A percentile compares a stretch with the other conserved stretches of the same genome.
These are phyloP conservation scores for Colletotrichum liriopes DNA, from an alignment of 2,329 filamentous ascomycete species.

Conservation along the genomic window DNA sequence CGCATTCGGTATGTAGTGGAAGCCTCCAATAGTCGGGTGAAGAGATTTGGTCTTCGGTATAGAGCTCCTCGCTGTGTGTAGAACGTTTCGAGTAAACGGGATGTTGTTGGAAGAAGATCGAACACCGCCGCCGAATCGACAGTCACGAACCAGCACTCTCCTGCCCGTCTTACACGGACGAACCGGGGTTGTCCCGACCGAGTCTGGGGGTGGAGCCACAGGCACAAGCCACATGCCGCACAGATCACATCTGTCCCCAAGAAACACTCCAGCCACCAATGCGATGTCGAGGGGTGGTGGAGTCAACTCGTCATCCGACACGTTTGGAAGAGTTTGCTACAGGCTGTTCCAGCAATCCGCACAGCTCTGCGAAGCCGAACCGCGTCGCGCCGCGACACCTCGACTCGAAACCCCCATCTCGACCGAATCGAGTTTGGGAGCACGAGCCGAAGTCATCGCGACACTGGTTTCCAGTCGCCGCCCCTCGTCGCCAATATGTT, in stretches of 20 bases:
- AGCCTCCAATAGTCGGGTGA: not conserved
- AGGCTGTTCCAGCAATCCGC: constrained; percentile 44
- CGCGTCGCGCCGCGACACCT: constrained; percentile 46
- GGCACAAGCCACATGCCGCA: constrained; percentile 21
- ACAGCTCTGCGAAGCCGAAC: constrained; percentile 41
- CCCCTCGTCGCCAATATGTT: constrained; percentile 54
- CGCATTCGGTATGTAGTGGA: not conserved
- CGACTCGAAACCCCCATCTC: constrained; percentile 40
- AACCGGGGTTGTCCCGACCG: constrained; percentile 29
- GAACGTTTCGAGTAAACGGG: too few relatives aligned
- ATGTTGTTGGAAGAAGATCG: not conserved
- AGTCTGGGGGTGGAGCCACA: constrained; percentile 16
- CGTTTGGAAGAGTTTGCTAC: constrained; percentile 43
- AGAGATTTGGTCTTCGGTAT: not conserved
- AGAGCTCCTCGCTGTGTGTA: rapidly evolving
- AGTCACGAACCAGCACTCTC: constrained; percentile 1
- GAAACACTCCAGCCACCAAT: constrained; percentile 27
- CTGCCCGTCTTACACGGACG: constrained; percentile 37
- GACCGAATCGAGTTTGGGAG: constrained; percentile 25
- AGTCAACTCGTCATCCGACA: constrained; percentile 35
- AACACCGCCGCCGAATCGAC: not conserved
- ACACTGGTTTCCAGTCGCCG: constrained; percentile 20
- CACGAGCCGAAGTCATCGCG: constrained; percentile 30
- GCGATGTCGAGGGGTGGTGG: constrained; percentile 28
- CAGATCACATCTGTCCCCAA: not conserved